phyloP scores from a whole-genome alignment of 148 eudicot genomes.

The Fagopyrum esculentum region DNA sequence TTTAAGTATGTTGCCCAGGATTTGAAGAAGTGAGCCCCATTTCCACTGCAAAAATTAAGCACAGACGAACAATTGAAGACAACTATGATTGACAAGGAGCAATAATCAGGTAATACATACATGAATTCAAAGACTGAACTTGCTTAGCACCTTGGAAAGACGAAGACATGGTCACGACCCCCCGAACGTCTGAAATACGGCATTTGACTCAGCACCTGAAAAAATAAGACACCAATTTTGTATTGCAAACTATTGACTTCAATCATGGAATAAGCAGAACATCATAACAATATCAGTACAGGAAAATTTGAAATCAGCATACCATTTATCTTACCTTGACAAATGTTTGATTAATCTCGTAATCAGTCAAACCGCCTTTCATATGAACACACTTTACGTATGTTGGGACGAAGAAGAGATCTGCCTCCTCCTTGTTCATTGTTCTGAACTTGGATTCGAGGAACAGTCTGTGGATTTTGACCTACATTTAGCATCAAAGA shows the following conservation, averaged over 20 bases:
- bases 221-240: constrained; percentile 23
- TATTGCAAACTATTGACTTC: background rate
- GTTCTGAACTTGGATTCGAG: constrained; percentile 71
- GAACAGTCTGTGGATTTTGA: constrained; percentile 77
- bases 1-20: constrained; percentile 79
- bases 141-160: constrained; percentile 69
- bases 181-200: constrained; percentile 90
- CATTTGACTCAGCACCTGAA: constrained; percentile 95
- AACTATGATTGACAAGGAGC: constrained; percentile 6
- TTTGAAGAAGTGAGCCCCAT: constrained; percentile 90
- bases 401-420: constrained; percentile 83
- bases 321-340: constrained; percentile 45
- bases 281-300: background rate
- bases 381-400: constrained; percentile 86
- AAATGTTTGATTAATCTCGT: constrained; percentile 82
- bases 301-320: constrained; percentile 13
- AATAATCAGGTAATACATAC: background rate
- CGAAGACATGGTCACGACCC: constrained; percentile 87
- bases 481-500: constrained; percentile 33
- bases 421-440: constrained; percentile 65
- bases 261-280: constrained; percentile 9
- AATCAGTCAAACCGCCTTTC: constrained; percentile 86
- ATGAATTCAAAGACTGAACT: background rate
- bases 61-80: background rate
- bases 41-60: constrained; percentile 30